Evolutionary conservation across 768 basidiomycete genomes (phyloP).

Genomic region (Psilocybe tampanensis): DNA sequence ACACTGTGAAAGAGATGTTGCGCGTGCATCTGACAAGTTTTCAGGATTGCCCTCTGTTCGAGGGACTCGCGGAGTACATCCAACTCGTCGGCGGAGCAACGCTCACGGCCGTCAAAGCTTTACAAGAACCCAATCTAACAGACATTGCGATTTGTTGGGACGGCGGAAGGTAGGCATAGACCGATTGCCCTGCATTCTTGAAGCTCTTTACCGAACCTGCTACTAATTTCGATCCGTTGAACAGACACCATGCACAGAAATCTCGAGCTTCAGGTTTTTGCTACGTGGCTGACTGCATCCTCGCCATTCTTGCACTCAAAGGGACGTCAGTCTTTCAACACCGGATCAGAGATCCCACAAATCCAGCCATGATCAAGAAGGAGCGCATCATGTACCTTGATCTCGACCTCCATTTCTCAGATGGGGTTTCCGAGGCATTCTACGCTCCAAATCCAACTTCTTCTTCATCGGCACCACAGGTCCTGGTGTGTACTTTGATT

Average conservation of each 20-base stretch:
- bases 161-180: constrained; percentile 68
- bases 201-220: neutral
- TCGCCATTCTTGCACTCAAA: constrained; percentile 76
- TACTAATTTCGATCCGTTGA: neutral
- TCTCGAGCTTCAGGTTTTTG: constrained; percentile 86
- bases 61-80: constrained; percentile 68
- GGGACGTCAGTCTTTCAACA: constrained; percentile 18
- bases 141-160: constrained; percentile 87
- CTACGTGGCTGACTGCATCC: constrained; percentile 89
- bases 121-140: constrained; percentile 46
- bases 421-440: constrained; percentile 85
- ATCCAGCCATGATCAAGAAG: constrained; percentile 24
- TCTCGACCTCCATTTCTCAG: constrained; percentile 89
- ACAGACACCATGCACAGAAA: constrained; percentile 83
- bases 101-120: constrained; percentile 66
- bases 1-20: neutral
- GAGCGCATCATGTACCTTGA: constrained; percentile 88
- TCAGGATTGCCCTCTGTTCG: constrained; percentile 86
- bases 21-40: neutral
- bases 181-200: neutral
- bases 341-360: neutral
- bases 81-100: constrained; percentile 75
- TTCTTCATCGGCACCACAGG: constrained; percentile 40
- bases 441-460: constrained; percentile 34
- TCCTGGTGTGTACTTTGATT: constrained; percentile 40